Base-by-base conservation (phyloP, 805 yeast genomes). In the Debaryomyces prosopidis region DNA sequence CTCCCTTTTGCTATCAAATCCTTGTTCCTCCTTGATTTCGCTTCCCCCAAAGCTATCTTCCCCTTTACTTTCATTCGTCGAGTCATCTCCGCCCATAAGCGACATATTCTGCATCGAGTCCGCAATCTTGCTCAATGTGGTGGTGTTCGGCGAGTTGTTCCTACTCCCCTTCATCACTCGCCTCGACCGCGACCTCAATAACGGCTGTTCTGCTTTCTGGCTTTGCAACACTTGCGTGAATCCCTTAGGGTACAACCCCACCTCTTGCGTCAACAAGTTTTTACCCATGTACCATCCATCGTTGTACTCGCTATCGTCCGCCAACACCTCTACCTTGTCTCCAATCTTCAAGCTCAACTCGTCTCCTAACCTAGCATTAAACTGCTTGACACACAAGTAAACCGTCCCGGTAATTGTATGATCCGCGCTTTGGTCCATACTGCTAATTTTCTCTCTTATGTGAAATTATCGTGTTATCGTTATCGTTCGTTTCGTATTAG, bases 261-360 rank as follows among this genome's bases (percentile, higher is more conserved):
- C 92, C 43, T 80, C 77, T 43, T 81, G 79, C 0, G 92, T 83
- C 40, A 79, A 59, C 40, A 89, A 60, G 55, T 91, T 91, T 48
- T 81, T 83, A 3, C 97, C 96, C 76, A 88, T 86, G 60, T 85
- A 94, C 99, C 99, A 94, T 14, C 98, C 97, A 65, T 94, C 98
- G 56, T 88, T 87, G 65, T 87, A 94, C 59, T 89, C 97, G 50
- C 85, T 80, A 66, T 94, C 99, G 65, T 90, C 97, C 36, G 96
- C 89, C 17, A 94, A 80, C 6, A 94, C 89, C 62, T 89, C 95
- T 46, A 94, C 76, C 49, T 81, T 83, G 61, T 94, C 97, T 20
- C 97, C 98, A 9, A 85, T 79, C 39, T 74, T 77, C 54, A 94
- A 75, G 39, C 84, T 81, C 33, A 94, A 73, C 66, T 94, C 99